Percentiles rank a stretch among this genome's conserved stretches.
phyloP scores from a whole-genome alignment of 306 rosid genomes.

The Pachyrhizus erosus region DNA sequence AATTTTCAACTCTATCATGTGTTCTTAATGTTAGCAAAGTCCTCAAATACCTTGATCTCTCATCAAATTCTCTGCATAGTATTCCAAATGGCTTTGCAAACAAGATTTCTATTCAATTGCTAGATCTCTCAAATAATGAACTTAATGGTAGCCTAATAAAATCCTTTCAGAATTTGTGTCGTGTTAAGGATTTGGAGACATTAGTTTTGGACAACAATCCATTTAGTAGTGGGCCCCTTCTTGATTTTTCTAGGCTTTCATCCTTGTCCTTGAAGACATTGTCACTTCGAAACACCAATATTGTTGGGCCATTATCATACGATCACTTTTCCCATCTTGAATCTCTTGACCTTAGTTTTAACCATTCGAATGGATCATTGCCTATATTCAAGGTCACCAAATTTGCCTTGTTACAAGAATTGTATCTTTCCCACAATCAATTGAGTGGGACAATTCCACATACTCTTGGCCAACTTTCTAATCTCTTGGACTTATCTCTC shows the following conservation, averaged over 20 bases:
- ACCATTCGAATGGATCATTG: not conserved
- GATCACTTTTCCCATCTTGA: not conserved
- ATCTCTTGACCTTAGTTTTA: not conserved
- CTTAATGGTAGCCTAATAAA: conserved; percentile 30
- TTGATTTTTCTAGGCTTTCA: conserved; percentile 18
- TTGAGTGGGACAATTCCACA: conserved; percentile 19
- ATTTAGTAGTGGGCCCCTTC: not conserved
- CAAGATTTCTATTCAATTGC: not conserved
- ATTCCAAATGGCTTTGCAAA: not conserved
- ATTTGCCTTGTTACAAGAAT: rapidly evolving
- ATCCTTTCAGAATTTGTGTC: conserved; percentile 27
- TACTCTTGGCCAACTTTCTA: conserved; percentile 34
- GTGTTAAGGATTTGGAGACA: not conserved
- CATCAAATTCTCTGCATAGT: not conserved
- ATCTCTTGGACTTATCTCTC: rapidly evolving
- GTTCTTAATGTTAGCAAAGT: conserved; percentile 21
- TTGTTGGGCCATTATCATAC: not conserved
- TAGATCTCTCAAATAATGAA: not conserved
- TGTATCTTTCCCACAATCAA: not conserved
- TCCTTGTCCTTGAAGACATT: not conserved
- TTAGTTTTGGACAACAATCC: conserved; percentile 7
- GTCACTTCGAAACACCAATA: not conserved
- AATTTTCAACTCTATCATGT: not conserved
- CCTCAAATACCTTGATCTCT: not conserved
- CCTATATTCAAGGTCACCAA: not conserved